A percentile compares a stretch with the other conserved stretches of the same genome.
Conservation (phyloP, 805 yeast species). For the Candida xyloterini region DNA sequence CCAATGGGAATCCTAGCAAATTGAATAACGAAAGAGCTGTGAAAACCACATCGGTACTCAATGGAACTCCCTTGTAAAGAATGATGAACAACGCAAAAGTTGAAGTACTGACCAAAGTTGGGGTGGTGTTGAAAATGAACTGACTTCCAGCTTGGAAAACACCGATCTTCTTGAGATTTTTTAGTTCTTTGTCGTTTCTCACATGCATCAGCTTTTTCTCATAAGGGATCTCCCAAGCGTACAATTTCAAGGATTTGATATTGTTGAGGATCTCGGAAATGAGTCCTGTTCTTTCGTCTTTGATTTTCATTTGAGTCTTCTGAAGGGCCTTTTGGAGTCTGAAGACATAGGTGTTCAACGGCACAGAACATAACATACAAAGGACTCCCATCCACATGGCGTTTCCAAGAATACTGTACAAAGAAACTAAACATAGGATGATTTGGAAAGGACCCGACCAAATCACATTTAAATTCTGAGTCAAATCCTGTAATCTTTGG, state of each 20-base stretch:
- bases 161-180: conserved; percentile 72
- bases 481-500: conserved; percentile 80
- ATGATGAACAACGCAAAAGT: conserved; percentile 79
- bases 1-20: conserved; percentile 84
- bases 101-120: conserved; percentile 83
- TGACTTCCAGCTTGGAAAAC: conserved; percentile 63
- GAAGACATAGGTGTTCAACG: conserved; percentile 70
- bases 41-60: conserved; percentile 87
- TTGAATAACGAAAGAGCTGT: conserved; percentile 89
- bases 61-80: conserved; percentile 52
- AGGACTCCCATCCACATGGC: conserved; percentile 97
- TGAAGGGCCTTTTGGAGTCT: conserved; percentile 68
- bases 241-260: conserved; percentile 87
- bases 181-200: conserved; percentile 83
- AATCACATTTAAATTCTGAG: conserved; percentile 71
- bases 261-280: conserved; percentile 87
- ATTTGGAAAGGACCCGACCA: conserved; percentile 97
- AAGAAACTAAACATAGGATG: conserved; percentile 65
- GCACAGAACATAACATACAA: conserved; percentile 74
- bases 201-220: conserved; percentile 69
- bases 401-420: conserved; percentile 71
- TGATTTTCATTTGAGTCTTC: conserved; percentile 80
- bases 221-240: conserved; percentile 94
- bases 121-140: conserved; percentile 82
- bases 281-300: conserved; percentile 88